phyloP scores from a whole-genome alignment of 2,329 filamentous ascomycete genomes.

The Pseudogymnoascus sp. region DNA sequence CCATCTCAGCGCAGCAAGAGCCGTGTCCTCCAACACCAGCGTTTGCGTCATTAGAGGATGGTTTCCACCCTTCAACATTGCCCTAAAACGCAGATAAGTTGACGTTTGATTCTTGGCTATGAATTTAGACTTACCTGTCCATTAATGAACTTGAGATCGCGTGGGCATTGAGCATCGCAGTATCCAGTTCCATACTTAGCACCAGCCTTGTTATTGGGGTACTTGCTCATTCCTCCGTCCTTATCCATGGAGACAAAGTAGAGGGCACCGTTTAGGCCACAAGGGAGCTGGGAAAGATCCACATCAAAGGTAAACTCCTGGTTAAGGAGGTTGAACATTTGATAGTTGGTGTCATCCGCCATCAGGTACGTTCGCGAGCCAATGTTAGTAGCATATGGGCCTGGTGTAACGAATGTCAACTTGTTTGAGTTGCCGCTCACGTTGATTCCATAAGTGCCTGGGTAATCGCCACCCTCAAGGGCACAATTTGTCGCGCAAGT shows the following conservation, averaged over 20 bases:
- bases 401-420: slow-evolving; percentile 49
- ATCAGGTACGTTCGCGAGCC: slow-evolving; percentile 56
- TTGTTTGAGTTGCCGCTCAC: slow-evolving; percentile 42
- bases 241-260: slow-evolving; percentile 56
- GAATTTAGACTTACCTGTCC: slow-evolving; percentile 34
- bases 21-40: slow-evolving; percentile 44
- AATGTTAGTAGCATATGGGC: slow-evolving; percentile 38
- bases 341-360: slow-evolving; percentile 50
- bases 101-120: slow-evolving; percentile 26
- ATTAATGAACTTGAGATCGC: slow-evolving; percentile 44
- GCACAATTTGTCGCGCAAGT: slow-evolving; percentile 42
- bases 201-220: slow-evolving; percentile 45
- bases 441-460: slow-evolving; percentile 44
- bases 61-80: slow-evolving; percentile 43
- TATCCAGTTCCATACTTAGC: slow-evolving; percentile 55
- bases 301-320: slow-evolving; percentile 67
- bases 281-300: slow-evolving; percentile 58
- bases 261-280: slow-evolving; percentile 63
- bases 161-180: slow-evolving; percentile 51
- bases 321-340: slow-evolving; percentile 55
- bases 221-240: slow-evolving; percentile 47
- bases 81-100: slow-evolving; percentile 29
- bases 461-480: slow-evolving; percentile 45
- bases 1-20: slow-evolving; percentile 60
- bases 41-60: slow-evolving; percentile 40